Percentiles rank a stretch among this genome's conserved stretches.
Evolutionary conservation across 495 filamentous ascomycete genomes (phyloP).

Genomic region (Penicillium crystallinum): DNA sequence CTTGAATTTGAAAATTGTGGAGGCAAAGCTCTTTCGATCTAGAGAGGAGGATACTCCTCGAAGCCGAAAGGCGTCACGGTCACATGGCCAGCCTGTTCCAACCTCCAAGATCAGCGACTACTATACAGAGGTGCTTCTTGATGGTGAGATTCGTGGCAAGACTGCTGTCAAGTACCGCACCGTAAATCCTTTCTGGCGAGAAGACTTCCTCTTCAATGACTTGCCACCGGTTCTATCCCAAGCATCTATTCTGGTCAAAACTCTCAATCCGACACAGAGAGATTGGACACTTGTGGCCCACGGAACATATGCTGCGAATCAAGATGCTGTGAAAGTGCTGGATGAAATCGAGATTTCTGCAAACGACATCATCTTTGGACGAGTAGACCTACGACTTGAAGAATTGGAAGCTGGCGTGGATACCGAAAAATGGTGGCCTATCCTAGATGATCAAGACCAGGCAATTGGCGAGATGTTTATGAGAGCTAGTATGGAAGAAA

Average conservation of each 20-base stretch:
- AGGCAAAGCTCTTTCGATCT: constrained; percentile 49
- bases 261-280: constrained; percentile 46
- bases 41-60: constrained; percentile 30
- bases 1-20: constrained; percentile 54
- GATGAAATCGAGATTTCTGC: constrained; percentile 50
- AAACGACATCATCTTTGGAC: constrained; percentile 60
- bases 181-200: constrained; percentile 87
- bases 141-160: constrained; percentile 81
- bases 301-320: constrained; percentile 39
- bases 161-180: constrained; percentile 80
- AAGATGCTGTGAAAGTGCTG: constrained; percentile 39
- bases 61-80: constrained; percentile 38
- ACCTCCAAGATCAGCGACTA: constrained; percentile 47
- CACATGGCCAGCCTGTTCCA: constrained; percentile 28
- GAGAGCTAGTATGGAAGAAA: constrained; percentile 76
- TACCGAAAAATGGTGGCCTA: constrained; percentile 84
- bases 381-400: constrained; percentile 79
- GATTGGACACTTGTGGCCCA: constrained; percentile 50
- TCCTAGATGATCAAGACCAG: constrained; percentile 68
- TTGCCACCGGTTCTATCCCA: constrained; percentile 75
- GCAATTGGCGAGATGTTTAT: constrained; percentile 82
- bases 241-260: constrained; percentile 78
- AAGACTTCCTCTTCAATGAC: constrained; percentile 83
- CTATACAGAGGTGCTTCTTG: constrained; percentile 86
- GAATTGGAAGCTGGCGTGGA: constrained; percentile 74